These are phyloP conservation scores for Puccinellia tenuiflora DNA, from an alignment of 176 grass and related monocot species.

Conservation along the genomic window DNA sequence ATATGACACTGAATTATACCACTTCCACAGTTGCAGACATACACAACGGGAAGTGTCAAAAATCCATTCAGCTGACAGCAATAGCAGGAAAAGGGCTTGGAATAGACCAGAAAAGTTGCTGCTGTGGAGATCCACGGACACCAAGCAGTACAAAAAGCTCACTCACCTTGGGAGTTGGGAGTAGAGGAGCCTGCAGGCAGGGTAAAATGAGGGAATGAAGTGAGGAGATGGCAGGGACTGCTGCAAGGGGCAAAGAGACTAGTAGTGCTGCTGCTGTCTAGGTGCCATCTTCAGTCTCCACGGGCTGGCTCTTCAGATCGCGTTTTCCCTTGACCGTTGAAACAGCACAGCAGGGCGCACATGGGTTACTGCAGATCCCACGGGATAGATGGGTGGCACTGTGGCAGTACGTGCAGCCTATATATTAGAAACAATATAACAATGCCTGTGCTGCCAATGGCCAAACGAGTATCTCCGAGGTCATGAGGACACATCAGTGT, in stretches of 20 bases:
- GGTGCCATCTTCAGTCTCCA: not conserved
- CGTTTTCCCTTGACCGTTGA: not conserved
- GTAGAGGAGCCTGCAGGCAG: not conserved
- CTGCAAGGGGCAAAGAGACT: constrained; percentile 1
- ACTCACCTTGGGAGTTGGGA: constrained; percentile 20
- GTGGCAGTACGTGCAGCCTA: not conserved
- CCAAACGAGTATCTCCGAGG: not conserved
- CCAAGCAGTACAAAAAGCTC: not conserved
- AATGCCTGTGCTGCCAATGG: not conserved
- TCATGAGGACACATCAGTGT: not conserved
- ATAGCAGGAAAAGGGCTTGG: not conserved
- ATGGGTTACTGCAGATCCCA: constrained; percentile 16
- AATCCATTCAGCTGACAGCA: constrained; percentile 11
- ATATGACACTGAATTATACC: not conserved
- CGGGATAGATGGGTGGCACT: not conserved
- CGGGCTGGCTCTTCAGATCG: constrained; percentile 23
- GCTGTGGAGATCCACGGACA: too few species aligned
- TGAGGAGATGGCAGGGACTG: not conserved
- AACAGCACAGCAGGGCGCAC: constrained; percentile 4
- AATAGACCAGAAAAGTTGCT: not conserved
- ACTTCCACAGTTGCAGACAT: not conserved
- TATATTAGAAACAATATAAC: not conserved
- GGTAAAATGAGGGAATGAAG: not conserved
- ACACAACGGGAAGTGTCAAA: not conserved
- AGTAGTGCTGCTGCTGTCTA: not conserved